These are phyloP conservation scores for Haplosporangium gracile DNA, from an alignment of 192 early-diverging fungal genomes.

Conservation along the genomic window DNA sequence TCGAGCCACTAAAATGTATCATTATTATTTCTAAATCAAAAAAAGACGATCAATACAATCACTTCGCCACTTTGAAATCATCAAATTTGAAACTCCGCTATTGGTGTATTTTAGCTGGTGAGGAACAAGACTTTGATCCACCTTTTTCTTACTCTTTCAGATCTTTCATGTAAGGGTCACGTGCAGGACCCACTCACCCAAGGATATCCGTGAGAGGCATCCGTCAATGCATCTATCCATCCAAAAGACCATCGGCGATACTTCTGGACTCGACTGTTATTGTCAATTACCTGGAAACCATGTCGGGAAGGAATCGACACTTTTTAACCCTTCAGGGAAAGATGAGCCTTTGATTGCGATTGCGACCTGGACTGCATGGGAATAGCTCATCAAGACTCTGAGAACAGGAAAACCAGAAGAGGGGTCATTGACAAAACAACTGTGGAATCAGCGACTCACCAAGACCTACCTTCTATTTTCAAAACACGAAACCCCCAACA, in stretches of 20 bases:
- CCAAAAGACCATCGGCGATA: background rate
- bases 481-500: conserved; percentile 12
- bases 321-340: background rate
- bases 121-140: background rate
- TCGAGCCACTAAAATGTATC: conserved; percentile 2
- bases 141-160: conserved; percentile 12
- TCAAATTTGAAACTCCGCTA: background rate
- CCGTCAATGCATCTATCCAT: conserved; percentile 56
- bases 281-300: background rate
- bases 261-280: background rate
- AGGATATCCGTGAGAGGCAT: conserved; percentile 10
- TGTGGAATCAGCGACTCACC: conserved; percentile 59
- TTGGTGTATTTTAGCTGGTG: background rate
- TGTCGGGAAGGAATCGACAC: background rate
- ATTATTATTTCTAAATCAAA: background rate
- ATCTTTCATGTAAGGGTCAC: conserved; percentile 12
- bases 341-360: background rate
- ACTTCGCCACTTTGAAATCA: background rate
- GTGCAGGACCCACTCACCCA: background rate
- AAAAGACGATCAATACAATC: too few species aligned
- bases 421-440: background rate
- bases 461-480: conserved; percentile 61
- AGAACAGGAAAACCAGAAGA: background rate
- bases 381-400: background rate
- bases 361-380: background rate